phyloP scores from a whole-genome alignment of 1,139 yeast genomes.

The Kurtzmaniella natalensis region DNA sequence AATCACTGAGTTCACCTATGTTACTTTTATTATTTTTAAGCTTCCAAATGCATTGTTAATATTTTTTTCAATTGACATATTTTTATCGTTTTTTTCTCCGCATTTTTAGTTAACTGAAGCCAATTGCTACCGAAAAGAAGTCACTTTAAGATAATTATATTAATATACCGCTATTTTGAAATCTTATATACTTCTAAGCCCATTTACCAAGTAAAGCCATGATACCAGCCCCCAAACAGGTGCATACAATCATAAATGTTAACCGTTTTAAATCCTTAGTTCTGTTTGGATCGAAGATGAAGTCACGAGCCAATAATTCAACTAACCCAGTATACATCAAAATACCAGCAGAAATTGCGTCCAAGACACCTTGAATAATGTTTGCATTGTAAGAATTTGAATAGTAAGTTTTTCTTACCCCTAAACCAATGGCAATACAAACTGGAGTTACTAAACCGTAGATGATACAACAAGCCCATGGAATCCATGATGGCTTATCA shows the following conservation, averaged over 20 bases:
- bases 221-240: not conserved
- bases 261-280: not conserved
- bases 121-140: too few species aligned
- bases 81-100: too few species aligned
- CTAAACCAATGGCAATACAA: not conserved
- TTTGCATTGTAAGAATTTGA: not conserved
- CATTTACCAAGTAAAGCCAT: constrained; percentile 1
- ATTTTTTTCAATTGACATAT: too few species aligned
- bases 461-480: constrained; percentile 1
- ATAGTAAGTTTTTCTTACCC: not conserved
- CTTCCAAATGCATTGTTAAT: too few species aligned
- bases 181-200: too few species aligned
- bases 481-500: constrained; percentile 1
- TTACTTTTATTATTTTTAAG: too few species aligned
- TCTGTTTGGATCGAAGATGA: not conserved
- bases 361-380: not conserved
- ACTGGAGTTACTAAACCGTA: not conserved
- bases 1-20: too few species aligned
- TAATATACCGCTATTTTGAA: too few species aligned
- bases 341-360: constrained; percentile 1
- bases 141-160: too few species aligned
- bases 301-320: constrained; percentile 1
- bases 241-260: not conserved
- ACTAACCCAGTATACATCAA: constrained; percentile 1
- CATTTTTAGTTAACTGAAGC: too few species aligned